Evolutionary conservation across 768 basidiomycete genomes (phyloP), one percentile per base, ranked within the genome.

Genomic region (Gymnopilus junonius): DNA sequence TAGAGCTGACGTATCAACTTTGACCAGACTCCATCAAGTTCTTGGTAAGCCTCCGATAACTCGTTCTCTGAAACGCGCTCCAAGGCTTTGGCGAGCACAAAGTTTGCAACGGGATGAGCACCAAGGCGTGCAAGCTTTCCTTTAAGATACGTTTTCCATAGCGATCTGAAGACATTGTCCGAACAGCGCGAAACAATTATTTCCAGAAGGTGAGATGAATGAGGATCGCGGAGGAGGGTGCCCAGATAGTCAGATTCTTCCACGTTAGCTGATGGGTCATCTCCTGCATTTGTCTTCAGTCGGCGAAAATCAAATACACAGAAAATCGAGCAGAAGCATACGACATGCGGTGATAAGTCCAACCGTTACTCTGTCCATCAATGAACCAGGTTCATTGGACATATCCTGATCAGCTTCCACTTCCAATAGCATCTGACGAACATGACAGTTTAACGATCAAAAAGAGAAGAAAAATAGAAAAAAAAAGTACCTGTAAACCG

Each of bases 71-170:
- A 79, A 12, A 88, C 73, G 48, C 93, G 81, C 54, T 86, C 86
- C 27, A 96, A 66, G 0, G 90, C 92, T 73, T 88, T 90, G 0
- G 95, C 91, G 4, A 95, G 81, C 21, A 98, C 95, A 69, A 95
- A 99, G 71, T 99, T 99, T 12, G 93, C 95, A 2, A 96, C 92
- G 2, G 96, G 94, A 74, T 99, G 97, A 20, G 83, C 79, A 17
- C 91, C 88, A 29, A 97, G 79, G 60, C 90, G 85, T 3, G 83
- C 75, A 37, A 97, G 79, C 65, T 89, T 88, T n/a, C 87, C 87
- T 45, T 77, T 74, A 72, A 99, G 90, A 76, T 97, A 96, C 0
- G 83, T 83, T 2, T 76, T 69, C 97, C 97, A 99, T 5, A 97
- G 70, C 0, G 81, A 69, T 32, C 76, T 71, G 70, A 96, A 95